These are phyloP conservation scores for Amanita rimosa DNA, from an alignment of 768 basidiomycete genomes.

Conservation along the genomic window DNA sequence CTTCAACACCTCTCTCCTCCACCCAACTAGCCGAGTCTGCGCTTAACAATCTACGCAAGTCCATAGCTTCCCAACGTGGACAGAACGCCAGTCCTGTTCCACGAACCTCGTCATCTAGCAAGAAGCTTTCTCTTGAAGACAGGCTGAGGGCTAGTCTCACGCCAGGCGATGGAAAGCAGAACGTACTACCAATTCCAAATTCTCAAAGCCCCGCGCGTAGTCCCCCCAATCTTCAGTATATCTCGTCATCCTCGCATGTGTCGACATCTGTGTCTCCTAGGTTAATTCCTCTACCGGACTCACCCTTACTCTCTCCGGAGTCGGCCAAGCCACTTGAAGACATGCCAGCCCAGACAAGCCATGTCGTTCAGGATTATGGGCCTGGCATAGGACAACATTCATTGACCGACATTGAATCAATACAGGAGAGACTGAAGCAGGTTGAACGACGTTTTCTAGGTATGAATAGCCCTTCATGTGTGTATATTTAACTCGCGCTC, in stretches of 20 bases:
- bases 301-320: conserved; percentile 17
- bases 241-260: neutral
- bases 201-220: neutral
- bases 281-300: conserved; percentile 32
- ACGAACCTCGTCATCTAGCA: conserved; percentile 8
- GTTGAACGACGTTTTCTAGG: conserved; percentile 75
- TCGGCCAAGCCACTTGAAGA: conserved; percentile 4
- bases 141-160: conserved; percentile 6
- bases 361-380: neutral
- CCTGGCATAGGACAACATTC: neutral
- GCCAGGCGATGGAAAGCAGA: conserved; percentile 6
- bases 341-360: neutral
- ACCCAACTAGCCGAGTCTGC: conserved; percentile 13
- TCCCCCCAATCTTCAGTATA: neutral
- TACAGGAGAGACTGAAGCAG: conserved; percentile 56
- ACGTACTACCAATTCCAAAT: neutral
- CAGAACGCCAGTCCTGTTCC: conserved; percentile 22
- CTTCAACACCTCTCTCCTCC: conserved; percentile 5
- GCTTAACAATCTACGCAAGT: conserved; percentile 43
- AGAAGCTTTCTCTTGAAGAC: conserved; percentile 8
- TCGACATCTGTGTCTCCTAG: conserved; percentile 21
- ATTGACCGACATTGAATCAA: conserved; percentile 33
- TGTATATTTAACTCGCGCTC: conserved; percentile 6
- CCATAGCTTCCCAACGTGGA: conserved; percentile 41
- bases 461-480: conserved; percentile 14